Percentiles rank a stretch among this genome's conserved stretches.
phyloP scores from a whole-genome alignment of 345 rosid species.

The Acer yangbiense region DNA sequence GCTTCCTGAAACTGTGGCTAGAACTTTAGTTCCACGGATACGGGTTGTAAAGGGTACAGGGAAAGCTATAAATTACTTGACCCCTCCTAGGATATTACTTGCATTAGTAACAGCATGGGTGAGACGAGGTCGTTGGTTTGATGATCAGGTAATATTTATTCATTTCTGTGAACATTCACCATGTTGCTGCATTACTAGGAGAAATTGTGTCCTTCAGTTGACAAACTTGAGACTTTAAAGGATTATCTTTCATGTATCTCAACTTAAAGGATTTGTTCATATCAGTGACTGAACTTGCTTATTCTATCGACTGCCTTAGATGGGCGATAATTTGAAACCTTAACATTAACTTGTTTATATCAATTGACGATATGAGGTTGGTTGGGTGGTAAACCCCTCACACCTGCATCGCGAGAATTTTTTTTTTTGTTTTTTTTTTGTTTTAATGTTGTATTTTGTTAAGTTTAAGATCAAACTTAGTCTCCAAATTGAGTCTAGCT shows the following conservation, averaged over 20 bases:
- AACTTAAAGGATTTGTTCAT: background rate
- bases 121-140: conserved; percentile 93
- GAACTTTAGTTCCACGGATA: conserved; percentile 90
- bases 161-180: background rate
- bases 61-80: conserved; percentile 73
- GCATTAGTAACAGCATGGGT: conserved; percentile 93
- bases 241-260: background rate
- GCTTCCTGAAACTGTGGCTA: conserved; percentile 95
- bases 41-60: conserved; percentile 83
- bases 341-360: background rate
- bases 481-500: no score
- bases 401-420: no score
- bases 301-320: background rate
- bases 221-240: background rate
- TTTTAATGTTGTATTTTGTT: no score
- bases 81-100: conserved; percentile 92
- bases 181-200: background rate
- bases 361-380: background rate
- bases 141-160: conserved; percentile 66
- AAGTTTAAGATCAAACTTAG: no score
- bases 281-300: background rate
- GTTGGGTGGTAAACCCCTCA: no score
- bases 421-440: no score
- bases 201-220: background rate
- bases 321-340: background rate